phyloP scores from a whole-genome alignment of 768 basidiomycete species.

The Agaricus subrufescens region DNA sequence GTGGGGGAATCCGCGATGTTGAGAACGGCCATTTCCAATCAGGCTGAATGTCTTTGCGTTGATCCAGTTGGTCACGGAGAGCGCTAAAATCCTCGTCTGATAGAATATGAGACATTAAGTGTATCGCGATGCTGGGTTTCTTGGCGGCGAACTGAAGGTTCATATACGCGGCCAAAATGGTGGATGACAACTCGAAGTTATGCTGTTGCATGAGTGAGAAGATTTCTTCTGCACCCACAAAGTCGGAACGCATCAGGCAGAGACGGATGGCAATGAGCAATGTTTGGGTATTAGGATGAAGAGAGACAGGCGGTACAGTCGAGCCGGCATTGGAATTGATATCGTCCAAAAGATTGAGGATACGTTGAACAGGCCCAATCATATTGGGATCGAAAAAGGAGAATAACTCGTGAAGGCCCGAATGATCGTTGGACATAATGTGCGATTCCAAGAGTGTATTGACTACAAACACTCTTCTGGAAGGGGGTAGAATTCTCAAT shows the following conservation, averaged over 20 bases:
- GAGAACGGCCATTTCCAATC: constrained; percentile 15
- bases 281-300: constrained; percentile 51
- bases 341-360: not conserved
- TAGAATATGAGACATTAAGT: not conserved
- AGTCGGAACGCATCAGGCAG: constrained; percentile 38
- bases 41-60: not conserved
- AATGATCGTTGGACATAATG: constrained; percentile 50
- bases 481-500: constrained; percentile 35
- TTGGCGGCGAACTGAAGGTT: constrained; percentile 48
- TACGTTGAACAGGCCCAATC: not conserved
- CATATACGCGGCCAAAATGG: constrained; percentile 49
- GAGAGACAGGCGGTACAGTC: not conserved
- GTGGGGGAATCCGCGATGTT: constrained; percentile 26
- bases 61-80: constrained; percentile 20
- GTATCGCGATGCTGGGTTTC: constrained; percentile 44
- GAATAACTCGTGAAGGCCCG: constrained; percentile 41
- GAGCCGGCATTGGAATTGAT: not conserved
- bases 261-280: constrained; percentile 61
- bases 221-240: constrained; percentile 40
- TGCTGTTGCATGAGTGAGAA: constrained; percentile 40
- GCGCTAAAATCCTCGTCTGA: not conserved
- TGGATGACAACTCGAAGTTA: constrained; percentile 40
- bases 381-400: constrained; percentile 35
- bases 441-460: constrained; percentile 66
- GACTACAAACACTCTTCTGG: constrained; percentile 47